Base-by-base conservation (phyloP, 768 basidiomycete genomes). In the Rhizopogon vinicolor region DNA sequence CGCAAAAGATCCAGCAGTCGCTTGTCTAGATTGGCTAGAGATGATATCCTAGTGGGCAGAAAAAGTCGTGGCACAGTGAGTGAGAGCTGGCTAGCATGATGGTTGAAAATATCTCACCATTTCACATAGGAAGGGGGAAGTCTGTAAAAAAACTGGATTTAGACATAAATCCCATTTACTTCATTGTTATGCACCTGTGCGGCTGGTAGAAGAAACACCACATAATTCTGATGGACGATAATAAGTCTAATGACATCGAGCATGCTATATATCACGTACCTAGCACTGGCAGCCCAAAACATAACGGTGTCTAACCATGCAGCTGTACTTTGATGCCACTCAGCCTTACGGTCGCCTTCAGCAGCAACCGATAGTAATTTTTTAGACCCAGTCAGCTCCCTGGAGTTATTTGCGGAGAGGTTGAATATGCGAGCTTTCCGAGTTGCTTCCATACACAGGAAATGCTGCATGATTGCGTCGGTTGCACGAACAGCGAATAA, bases 131-230 rank as follows among this genome's bases (percentile, higher is more conserved):
- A 62, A 33, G 45, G 53, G 25, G 76, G 74, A 12, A 79, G 65
- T 37, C 77, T 77, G 51, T 19, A 12, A 65, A 25, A 51, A 51
- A 12, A 41, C 5, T 29, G 25, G 9, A 44, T 52, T 57, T 48
- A 58, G 54, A 52, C 53, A 18, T 48, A 5, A 13, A 40, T 40
- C 3, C 14, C 50, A 19, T 29, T 31, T 8, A 33, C 16, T 39
- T 45, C 45, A 18, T 39, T 37, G 19, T 29, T 14, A 59, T 62
- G 48, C 63, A 89, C 87, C 86, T 81, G 58, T 81, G 74, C 4
- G 89, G 88, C 63, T 85, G 75, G 62, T 92, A 91, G 65, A 89
- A 85, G 68, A 88, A 92, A 62, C 89, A 91, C 90, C 90, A 91
- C 88, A 91, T 91, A 52, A 91, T 90, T 63, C 90, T 91, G 22